Conservation (phyloP, 176 grass and related monocot genomes). For the Phragmites australis region DNA sequence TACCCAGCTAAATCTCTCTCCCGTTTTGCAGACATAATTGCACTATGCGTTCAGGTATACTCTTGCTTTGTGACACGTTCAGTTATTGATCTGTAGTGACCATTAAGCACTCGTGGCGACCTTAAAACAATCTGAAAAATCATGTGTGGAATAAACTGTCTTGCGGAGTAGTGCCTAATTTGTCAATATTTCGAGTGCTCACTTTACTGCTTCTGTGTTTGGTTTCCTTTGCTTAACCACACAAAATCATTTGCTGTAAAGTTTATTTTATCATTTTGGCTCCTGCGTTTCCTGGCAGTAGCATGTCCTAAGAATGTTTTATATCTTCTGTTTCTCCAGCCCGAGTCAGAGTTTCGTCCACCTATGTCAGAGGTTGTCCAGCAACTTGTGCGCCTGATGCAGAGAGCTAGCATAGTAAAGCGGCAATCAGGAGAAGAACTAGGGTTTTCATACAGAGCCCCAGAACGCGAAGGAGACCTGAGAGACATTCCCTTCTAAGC, state of each 20-base stretch:
- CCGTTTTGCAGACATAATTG: slow-evolving; percentile 94
- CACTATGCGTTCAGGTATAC: slow-evolving; percentile 88
- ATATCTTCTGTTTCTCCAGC: slow-evolving; percentile 49
- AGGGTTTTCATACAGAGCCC: slow-evolving; percentile 76
- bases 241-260: background rate
- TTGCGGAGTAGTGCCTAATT: background rate
- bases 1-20: slow-evolving; percentile 98
- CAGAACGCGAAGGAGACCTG: slow-evolving; percentile 60
- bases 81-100: slow-evolving; percentile 16
- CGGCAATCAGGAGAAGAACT: slow-evolving; percentile 90
- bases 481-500: slow-evolving; percentile 71
- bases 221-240: background rate
- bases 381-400: slow-evolving; percentile 84
- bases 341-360: slow-evolving; percentile 90
- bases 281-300: background rate
- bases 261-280: background rate
- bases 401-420: slow-evolving; percentile 80
- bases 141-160: background rate
- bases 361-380: slow-evolving; percentile 98
- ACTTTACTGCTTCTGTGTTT: background rate
- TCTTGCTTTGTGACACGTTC: slow-evolving; percentile 3
- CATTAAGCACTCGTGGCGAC: slow-evolving; percentile 11
- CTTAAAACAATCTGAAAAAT: background rate
- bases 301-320: slow-evolving; percentile 9
- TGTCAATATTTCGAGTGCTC: background rate